Percentiles rank a stretch among this genome's conserved stretches.
Evolutionary conservation across 306 rosid species (phyloP).

Genomic region (Glycyrrhiza uralensis): DNA sequence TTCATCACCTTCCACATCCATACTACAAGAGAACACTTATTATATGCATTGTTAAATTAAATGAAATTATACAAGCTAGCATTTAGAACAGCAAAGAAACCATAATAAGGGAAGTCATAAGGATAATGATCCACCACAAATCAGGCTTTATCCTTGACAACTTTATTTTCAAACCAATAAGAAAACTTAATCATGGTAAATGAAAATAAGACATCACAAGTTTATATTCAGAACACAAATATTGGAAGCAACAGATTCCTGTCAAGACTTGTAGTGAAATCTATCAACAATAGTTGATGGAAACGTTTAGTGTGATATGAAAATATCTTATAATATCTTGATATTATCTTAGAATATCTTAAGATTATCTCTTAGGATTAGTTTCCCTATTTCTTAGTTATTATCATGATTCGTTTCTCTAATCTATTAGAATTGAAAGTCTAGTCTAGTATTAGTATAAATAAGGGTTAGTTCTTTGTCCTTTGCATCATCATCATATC

Average conservation of each 20-base stretch:
- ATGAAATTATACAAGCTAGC: neutral
- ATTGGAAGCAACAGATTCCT: slow-evolving; percentile 1
- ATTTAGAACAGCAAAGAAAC: neutral
- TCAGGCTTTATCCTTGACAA: neutral
- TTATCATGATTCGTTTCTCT: too few relatives aligned
- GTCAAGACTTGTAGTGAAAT: neutral
- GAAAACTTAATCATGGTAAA: neutral
- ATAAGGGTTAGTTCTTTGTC: too few relatives aligned
- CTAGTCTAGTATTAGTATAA: too few relatives aligned
- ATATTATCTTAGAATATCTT: too few relatives aligned
- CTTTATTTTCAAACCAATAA: neutral
- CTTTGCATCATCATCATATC: too few relatives aligned
- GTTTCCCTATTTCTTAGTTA: too few relatives aligned
- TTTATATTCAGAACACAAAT: neutral
- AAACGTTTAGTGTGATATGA: neutral
- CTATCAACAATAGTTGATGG: neutral
- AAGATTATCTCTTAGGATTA: too few relatives aligned
- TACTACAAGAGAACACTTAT: slow-evolving; percentile 21
- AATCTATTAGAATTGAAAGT: too few relatives aligned
- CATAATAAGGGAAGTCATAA: neutral
- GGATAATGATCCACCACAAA: neutral
- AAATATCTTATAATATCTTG: too few relatives aligned
- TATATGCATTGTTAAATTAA: neutral
- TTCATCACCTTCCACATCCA: slow-evolving; percentile 38
- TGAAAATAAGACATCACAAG: neutral